Evolutionary conservation across 352 stramenopile species (phyloP).

Genomic region (Phytophthora cactorum): DNA sequence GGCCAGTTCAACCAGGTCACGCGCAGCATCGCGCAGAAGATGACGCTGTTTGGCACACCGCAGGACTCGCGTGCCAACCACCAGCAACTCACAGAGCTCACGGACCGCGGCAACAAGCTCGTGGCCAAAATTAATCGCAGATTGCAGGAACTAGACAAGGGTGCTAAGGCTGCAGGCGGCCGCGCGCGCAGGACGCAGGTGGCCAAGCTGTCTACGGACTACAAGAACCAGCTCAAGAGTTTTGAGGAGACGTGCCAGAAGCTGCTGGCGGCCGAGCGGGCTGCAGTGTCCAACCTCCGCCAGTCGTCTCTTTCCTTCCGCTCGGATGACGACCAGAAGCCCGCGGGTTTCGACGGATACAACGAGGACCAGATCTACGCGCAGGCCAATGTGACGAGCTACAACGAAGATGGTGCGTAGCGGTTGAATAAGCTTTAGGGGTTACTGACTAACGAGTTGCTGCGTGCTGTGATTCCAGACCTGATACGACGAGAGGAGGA

Average conservation of each 20-base stretch:
- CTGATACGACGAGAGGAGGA: conserved; percentile 67
- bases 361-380: conserved; percentile 75
- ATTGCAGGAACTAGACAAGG: conserved; percentile 53
- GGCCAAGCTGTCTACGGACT: conserved; percentile 62
- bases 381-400: conserved; percentile 64
- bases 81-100: conserved; percentile 65
- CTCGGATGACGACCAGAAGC: conserved; percentile 46
- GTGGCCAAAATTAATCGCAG: conserved; percentile 62
- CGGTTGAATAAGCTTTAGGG: background rate
- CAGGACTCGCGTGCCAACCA: conserved; percentile 69
- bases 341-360: conserved; percentile 53
- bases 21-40: conserved; percentile 68
- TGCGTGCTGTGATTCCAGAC: conserved; percentile 34
- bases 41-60: conserved; percentile 60
- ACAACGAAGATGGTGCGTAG: conserved; percentile 66
- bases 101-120: conserved; percentile 65
- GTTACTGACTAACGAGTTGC: conserved; percentile 7
- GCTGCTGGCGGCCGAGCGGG: conserved; percentile 50
- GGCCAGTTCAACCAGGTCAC: conserved; percentile 64
- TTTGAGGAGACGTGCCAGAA: conserved; percentile 66
- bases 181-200: conserved; percentile 58
- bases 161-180: conserved; percentile 38
- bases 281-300: conserved; percentile 57
- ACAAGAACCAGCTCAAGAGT: conserved; percentile 66
- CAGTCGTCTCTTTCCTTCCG: conserved; percentile 57